Conservation (phyloP, 148 eudicot species). For the Polygonum aviculare region DNA sequence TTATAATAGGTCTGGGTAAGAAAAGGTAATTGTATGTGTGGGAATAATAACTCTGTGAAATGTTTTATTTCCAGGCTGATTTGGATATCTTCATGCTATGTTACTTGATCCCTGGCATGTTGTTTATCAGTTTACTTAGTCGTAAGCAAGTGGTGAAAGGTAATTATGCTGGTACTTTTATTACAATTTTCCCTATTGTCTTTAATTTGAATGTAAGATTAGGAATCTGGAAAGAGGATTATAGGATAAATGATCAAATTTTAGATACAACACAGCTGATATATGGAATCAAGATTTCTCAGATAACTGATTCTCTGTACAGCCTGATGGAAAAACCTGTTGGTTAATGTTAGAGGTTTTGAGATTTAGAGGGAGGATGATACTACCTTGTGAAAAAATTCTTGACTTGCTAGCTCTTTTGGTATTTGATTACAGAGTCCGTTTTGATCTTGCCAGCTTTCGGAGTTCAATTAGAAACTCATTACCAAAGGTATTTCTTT, state of each 20-base stretch:
- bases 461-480: conserved; percentile 94
- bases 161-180: conserved; percentile 9
- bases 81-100: conserved; percentile 21
- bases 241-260: background rate
- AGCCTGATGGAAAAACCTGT: background rate
- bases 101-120: conserved; percentile 27
- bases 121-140: conserved; percentile 28
- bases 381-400: background rate
- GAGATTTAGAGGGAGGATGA: background rate
- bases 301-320: background rate
- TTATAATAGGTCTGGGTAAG: background rate
- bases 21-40: background rate
- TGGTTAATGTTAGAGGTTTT: background rate
- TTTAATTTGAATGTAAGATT: background rate
- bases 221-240: background rate
- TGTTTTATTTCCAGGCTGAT: conserved; percentile 21
- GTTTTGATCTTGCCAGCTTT: conserved; percentile 66
- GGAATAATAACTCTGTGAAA: background rate
- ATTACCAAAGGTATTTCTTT: conserved; percentile 48
- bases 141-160: conserved; percentile 56
- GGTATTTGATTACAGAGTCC: conserved; percentile 47
- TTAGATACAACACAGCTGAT: background rate
- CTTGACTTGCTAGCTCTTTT: conserved; percentile 10
- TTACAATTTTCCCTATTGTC: background rate
- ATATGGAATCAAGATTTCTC: no score